These are phyloP conservation scores for Lyophyllum semitale DNA, from an alignment of 768 basidiomycete species.

Conservation along the genomic window DNA sequence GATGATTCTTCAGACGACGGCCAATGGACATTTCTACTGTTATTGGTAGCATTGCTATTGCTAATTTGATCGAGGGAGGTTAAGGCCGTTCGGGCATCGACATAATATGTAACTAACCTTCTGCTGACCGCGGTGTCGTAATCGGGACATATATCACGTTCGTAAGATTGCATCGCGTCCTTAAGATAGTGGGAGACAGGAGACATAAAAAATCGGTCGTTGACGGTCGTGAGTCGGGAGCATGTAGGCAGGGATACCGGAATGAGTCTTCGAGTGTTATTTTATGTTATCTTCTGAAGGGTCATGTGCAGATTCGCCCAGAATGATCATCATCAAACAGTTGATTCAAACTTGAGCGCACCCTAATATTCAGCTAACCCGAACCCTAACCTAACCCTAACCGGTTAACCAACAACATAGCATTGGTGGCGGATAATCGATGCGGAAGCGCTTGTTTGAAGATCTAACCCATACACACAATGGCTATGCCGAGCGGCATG, in stretches of 20 bases:
- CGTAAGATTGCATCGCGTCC: conserved; percentile 6
- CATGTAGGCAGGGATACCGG: conserved; percentile 7
- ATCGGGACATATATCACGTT: conserved; percentile 40
- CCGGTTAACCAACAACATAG: background rate
- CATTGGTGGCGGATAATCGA: background rate
- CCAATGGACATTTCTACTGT: conserved; percentile 24
- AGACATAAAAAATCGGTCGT: conserved; percentile 5
- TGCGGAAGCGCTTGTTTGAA: background rate
- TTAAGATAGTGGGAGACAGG: conserved; percentile 1
- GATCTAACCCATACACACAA: background rate
- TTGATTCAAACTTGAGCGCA: no score
- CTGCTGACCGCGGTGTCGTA: conserved; percentile 40
- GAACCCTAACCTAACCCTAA: no score
- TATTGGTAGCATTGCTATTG: conserved; percentile 24
- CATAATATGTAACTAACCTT: conserved; percentile 31
- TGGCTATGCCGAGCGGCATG: background rate
- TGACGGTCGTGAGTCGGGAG: conserved; percentile 5
- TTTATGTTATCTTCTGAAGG: conserved; percentile 4
- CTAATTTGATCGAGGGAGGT: conserved; percentile 9
- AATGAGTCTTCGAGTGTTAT: background rate
- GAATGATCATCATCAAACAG: conserved; percentile 3
- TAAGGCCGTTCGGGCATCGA: background rate
- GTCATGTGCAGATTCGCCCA: conserved; percentile 15
- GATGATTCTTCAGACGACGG: conserved; percentile 19
- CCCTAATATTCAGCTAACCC: no score